Percentiles rank a stretch among this genome's conserved stretches.
phyloP scores from a whole-genome alignment of 1,139 yeast species.

The Suhomyces bolitotheri region DNA sequence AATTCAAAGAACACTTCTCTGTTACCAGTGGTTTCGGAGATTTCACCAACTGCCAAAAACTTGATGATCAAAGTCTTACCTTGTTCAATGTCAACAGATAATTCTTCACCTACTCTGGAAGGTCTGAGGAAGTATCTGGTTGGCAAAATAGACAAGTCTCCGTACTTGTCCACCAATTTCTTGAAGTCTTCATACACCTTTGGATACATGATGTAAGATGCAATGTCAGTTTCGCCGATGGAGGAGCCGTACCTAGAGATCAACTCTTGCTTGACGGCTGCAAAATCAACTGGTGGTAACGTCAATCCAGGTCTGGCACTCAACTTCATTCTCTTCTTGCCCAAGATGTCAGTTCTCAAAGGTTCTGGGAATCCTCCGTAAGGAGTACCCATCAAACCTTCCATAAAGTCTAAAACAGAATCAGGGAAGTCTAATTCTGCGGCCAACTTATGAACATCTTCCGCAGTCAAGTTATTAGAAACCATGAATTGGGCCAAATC shows the following conservation, averaged over 20 bases:
- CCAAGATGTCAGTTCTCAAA: conserved; percentile 81
- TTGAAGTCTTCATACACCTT: conserved; percentile 90
- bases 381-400: conserved; percentile 99
- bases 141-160: conserved; percentile 92
- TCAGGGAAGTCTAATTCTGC: conserved; percentile 95
- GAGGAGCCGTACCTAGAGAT: conserved; percentile 58
- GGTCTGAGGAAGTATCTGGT: conserved; percentile 88
- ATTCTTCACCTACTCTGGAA: conserved; percentile 83
- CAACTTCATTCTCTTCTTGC: conserved; percentile 84
- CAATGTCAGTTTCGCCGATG: conserved; percentile 83
- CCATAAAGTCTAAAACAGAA: conserved; percentile 95
- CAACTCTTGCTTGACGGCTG: conserved; percentile 68
- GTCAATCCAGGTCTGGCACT: conserved; percentile 88
- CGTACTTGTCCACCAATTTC: conserved; percentile 72
- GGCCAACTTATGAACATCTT: conserved; percentile 87
- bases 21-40: conserved; percentile 79
- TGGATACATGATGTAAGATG: conserved; percentile 96
- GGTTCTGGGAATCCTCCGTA: conserved; percentile 99
- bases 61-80: conserved; percentile 93
- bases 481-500: conserved; percentile 99
- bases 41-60: conserved; percentile 90
- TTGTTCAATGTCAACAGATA: conserved; percentile 84
- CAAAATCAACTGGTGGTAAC: conserved; percentile 79
- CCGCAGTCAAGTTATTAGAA: conserved; percentile 79
- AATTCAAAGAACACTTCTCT: conserved; percentile 97